Evolutionary conservation across 163 green algal species (phyloP).

Genomic region (Prototheca cutis): DNA sequence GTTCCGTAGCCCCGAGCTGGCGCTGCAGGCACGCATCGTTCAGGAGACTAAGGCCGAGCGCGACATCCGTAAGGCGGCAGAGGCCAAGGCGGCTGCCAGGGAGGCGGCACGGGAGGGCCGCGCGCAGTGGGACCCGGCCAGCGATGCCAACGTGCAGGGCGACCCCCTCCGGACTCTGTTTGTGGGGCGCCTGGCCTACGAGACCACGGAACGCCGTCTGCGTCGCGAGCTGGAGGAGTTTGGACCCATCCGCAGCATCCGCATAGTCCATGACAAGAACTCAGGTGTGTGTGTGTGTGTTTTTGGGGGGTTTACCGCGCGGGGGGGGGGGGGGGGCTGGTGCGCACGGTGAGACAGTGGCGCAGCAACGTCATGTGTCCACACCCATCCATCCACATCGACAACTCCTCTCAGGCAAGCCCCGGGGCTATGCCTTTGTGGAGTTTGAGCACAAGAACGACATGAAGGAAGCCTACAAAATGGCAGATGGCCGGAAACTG

Average conservation of each 20-base stretch:
- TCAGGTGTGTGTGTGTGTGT: too few relatives aligned
- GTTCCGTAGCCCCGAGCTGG: conserved; percentile 65
- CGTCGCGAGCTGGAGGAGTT: conserved; percentile 79
- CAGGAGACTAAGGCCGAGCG: conserved; percentile 43
- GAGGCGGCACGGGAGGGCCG: conserved; percentile 40
- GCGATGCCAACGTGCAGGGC: conserved; percentile 63
- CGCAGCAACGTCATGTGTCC: too few relatives aligned
- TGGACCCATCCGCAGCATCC: conserved; percentile 69
- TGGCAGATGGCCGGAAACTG: conserved; percentile 65
- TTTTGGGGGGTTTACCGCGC: too few relatives aligned
- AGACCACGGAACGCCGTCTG: conserved; percentile 75
- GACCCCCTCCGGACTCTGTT: conserved; percentile 88
- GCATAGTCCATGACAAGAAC: conserved; percentile 61
- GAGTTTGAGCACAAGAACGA: conserved; percentile 85
- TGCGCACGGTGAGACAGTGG: too few relatives aligned
- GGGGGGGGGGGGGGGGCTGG: too few relatives aligned
- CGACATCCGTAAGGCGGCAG: conserved; percentile 8
- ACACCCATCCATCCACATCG: too few relatives aligned
- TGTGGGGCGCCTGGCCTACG: conserved; percentile 64
- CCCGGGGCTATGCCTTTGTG: conserved; percentile 79
- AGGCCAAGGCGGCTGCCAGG: conserved; percentile 42
- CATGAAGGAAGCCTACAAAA: conserved; percentile 90
- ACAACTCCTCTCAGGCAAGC: too few relatives aligned
- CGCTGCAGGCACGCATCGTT: conserved; percentile 55
- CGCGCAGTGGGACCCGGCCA: conserved; percentile 51